phyloP scores from a whole-genome alignment of 345 rosid genomes.

The Lumnitzera littorea region DNA sequence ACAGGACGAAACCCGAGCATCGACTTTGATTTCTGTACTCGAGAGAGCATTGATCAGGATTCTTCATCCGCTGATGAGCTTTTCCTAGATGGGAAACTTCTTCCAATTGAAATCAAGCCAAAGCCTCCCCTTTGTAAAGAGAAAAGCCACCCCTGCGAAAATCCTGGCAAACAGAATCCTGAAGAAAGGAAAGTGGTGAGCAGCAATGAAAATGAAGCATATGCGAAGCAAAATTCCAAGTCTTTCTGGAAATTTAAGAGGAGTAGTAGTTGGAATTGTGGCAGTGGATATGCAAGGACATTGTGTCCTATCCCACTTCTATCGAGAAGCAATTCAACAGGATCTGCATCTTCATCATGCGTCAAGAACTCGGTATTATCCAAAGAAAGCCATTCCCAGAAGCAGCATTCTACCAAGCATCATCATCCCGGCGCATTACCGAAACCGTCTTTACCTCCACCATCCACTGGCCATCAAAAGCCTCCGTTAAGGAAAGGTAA shows the following conservation, averaged over 20 bases:
- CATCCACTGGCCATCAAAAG: constrained; percentile 30
- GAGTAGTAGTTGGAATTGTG: constrained; percentile 70
- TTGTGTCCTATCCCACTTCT: constrained; percentile 72
- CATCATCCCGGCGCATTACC: too few relatives aligned
- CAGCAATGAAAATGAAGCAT: too few relatives aligned
- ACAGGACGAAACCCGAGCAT: constrained; percentile 36
- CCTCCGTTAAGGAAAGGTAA: constrained; percentile 81
- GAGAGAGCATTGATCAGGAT: constrained; percentile 17
- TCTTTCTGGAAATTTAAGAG: constrained; percentile 21
- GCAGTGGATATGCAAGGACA: constrained; percentile 58
- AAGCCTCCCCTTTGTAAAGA: not conserved
- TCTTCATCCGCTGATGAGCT: constrained; percentile 24
- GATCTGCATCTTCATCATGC: constrained; percentile 24
- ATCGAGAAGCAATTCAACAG: constrained; percentile 70
- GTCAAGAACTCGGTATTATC: constrained; percentile 27
- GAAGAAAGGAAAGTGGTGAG: too few relatives aligned
- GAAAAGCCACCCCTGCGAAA: too few relatives aligned
- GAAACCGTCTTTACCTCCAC: constrained; percentile 14
- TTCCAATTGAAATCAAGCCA: constrained; percentile 20
- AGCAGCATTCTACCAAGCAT: constrained; percentile 19
- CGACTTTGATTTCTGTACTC: constrained; percentile 33
- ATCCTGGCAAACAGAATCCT: too few relatives aligned
- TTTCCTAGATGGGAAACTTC: constrained; percentile 23
- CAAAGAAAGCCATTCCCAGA: constrained; percentile 15
- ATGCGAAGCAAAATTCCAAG: too few relatives aligned